These are phyloP conservation scores for Saturnispora sekii DNA, from an alignment of 805 yeast species.

Conservation along the genomic window DNA sequence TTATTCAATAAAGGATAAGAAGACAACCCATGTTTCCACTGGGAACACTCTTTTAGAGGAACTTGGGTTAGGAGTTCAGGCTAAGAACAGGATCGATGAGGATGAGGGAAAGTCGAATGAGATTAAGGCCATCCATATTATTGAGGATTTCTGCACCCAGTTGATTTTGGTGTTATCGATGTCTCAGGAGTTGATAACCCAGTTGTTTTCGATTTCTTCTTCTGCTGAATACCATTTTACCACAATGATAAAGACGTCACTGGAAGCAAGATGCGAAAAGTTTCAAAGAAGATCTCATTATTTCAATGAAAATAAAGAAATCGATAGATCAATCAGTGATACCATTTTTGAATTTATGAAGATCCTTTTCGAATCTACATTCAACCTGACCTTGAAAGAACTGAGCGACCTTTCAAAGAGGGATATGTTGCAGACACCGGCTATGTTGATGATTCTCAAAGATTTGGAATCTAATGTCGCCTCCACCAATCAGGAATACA, in stretches of 20 bases:
- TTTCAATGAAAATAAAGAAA: constrained; percentile 17
- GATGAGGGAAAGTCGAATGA: neutral
- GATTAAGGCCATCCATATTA: neutral
- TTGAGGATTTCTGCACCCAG: constrained; percentile 12
- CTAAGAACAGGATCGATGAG: neutral
- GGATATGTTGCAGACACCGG: constrained; percentile 34
- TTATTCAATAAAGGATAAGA: constrained; percentile 7
- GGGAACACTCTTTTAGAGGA: constrained; percentile 18
- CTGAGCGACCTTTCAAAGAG: constrained; percentile 29
- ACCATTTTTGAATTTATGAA: constrained; percentile 23
- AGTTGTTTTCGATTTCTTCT: constrained; percentile 36
- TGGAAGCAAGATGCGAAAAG: constrained; percentile 15
- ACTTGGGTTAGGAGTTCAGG: constrained; percentile 15
- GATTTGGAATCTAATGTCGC: constrained; percentile 28
- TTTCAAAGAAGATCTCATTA: constrained; percentile 13
- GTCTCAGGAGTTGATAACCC: constrained; percentile 41
- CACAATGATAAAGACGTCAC: constrained; percentile 30
- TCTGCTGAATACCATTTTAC: constrained; percentile 30
- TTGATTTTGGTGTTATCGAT: constrained; percentile 13
- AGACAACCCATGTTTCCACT: constrained; percentile 9
- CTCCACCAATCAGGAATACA: constrained; percentile 56
- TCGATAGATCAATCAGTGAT: constrained; percentile 26
- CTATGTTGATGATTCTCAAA: constrained; percentile 35
- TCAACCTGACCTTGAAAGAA: constrained; percentile 23
- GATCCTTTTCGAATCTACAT: constrained; percentile 20